phyloP scores from a whole-genome alignment of 306 rosid species.

The Mimosa bimucronata region DNA sequence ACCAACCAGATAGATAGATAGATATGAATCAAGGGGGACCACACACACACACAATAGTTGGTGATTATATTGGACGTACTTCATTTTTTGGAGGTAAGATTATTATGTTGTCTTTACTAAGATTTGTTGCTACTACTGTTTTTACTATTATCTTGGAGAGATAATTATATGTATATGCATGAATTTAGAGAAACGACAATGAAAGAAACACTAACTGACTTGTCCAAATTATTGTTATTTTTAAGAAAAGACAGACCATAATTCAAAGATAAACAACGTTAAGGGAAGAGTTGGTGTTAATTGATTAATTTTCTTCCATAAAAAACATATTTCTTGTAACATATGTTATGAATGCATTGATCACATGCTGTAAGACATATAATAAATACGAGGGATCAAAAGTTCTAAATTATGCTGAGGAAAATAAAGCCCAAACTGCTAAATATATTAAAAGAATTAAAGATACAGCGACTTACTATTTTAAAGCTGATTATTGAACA shows the following conservation, averaged over 20 bases:
- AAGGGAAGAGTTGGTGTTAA: not conserved
- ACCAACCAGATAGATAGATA: not conserved
- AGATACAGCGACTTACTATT: no score
- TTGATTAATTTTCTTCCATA: not conserved
- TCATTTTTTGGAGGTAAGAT: not conserved
- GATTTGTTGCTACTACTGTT: not conserved
- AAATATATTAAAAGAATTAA: no score
- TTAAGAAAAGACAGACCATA: not conserved
- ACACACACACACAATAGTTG: not conserved
- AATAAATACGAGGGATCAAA: not conserved
- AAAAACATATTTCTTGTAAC: not conserved
- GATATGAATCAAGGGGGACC: not conserved
- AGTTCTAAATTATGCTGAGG: not conserved
- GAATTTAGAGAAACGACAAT: constrained; percentile 3
- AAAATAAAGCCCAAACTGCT: not conserved
- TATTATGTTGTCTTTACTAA: not conserved
- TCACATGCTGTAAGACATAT: no score
- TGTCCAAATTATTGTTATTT: not conserved
- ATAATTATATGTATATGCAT: not conserved
- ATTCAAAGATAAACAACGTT: not conserved
- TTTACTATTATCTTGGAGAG: constrained; percentile 30
- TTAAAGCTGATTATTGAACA: not conserved
- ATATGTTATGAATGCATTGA: not conserved
- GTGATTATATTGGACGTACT: not conserved
- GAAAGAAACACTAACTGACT: constrained; percentile 8